Conservation (phyloP, 2,329 filamentous ascomycete genomes). For the Seiridium cupressi region DNA sequence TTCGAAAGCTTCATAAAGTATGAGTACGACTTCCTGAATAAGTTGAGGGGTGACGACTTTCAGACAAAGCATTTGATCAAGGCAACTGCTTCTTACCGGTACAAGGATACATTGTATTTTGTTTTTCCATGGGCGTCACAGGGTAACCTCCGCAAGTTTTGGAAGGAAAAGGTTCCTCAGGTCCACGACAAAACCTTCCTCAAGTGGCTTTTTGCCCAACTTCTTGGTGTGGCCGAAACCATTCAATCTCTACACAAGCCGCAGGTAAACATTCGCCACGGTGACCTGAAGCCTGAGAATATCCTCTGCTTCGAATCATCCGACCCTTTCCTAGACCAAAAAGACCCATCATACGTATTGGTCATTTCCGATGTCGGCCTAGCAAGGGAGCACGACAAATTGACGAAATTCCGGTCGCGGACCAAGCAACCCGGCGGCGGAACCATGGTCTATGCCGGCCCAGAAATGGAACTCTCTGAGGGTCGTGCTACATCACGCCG, state of each 20-base stretch:
- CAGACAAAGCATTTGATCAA: background rate
- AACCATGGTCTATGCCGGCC: conserved; percentile 8
- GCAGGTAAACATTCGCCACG: conserved; percentile 5
- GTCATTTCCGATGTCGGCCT: conserved; percentile 15
- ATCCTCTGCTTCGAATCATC: conserved; percentile 4
- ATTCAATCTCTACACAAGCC: conserved; percentile 4
- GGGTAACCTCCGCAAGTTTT: conserved; percentile 11
- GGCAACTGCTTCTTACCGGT: conserved; percentile 2
- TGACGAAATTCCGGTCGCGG: background rate
- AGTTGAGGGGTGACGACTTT: background rate
- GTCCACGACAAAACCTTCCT: background rate
- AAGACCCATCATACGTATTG: background rate
- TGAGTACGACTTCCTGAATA: background rate
- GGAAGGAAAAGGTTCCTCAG: background rate
- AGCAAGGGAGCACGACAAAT: conserved; percentile 9
- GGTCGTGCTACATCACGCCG: background rate
- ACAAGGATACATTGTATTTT: background rate
- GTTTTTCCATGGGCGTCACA: conserved; percentile 14
- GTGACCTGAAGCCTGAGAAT: conserved; percentile 18
- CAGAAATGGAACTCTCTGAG: conserved; percentile 1
- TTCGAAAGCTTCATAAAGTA: background rate
- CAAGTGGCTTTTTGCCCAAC: conserved; percentile 6
- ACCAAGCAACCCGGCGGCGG: background rate
- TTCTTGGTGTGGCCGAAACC: background rate
- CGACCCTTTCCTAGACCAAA: background rate